Conservation (phyloP, 192 early-diverging fungal species). For the Thamnidium elegans region DNA sequence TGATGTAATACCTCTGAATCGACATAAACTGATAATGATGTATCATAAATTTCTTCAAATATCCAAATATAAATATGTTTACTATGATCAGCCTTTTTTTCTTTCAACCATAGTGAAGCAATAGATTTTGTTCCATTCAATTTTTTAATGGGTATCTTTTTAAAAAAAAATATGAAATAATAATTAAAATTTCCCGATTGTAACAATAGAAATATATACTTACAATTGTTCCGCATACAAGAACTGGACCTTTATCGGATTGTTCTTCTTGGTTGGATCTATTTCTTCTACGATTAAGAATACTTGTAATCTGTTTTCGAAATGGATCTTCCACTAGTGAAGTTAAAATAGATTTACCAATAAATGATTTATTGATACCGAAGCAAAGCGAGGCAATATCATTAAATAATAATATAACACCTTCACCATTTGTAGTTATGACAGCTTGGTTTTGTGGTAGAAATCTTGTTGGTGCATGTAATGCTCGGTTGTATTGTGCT, state of each 20-base stretch:
- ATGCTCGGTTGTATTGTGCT: constrained; percentile 12
- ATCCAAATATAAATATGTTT: constrained; percentile 59
- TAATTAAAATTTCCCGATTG: background rate
- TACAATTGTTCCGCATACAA: constrained; percentile 37
- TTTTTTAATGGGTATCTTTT: constrained; percentile 55
- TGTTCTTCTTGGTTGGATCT: background rate
- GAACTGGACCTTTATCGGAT: constrained; percentile 24
- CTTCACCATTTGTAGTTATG: constrained; percentile 49
- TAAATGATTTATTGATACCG: constrained; percentile 40
- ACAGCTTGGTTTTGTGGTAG: constrained; percentile 60
- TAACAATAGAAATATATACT: background rate
- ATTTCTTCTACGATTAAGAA: constrained; percentile 9
- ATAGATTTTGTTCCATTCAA: constrained; percentile 47
- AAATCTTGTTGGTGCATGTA: constrained; percentile 55
- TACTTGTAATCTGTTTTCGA: background rate
- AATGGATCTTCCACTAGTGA: constrained; percentile 12
- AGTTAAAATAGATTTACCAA: constrained; percentile 21
- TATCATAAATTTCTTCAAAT: constrained; percentile 63
- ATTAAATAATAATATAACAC: constrained; percentile 53
- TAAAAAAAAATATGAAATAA: background rate
- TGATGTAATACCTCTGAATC: constrained; percentile 10
- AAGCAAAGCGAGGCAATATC: constrained; percentile 57
- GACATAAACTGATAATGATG: constrained; percentile 8
- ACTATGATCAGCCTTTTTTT: constrained; percentile 42
- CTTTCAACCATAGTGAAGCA: constrained; percentile 64